Conservation (phyloP, 495 filamentous ascomycete species). For the Cercophora newfieldiana region DNA sequence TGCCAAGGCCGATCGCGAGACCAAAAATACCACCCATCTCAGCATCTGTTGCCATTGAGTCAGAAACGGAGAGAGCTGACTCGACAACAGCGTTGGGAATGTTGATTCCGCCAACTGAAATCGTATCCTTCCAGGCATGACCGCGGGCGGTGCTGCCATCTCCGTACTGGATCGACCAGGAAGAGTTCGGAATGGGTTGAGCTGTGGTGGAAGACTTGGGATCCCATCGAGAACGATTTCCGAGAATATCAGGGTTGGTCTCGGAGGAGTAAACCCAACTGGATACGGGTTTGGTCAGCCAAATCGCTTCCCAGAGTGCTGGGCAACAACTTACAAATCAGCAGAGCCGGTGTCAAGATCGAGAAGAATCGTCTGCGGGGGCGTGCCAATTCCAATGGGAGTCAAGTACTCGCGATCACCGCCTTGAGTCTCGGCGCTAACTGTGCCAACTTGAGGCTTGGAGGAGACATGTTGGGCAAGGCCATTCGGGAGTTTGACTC, state of each 20-base stretch:
- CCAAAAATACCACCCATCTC: constrained; percentile 41
- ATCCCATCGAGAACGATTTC: constrained; percentile 28
- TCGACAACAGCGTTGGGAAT: constrained; percentile 60
- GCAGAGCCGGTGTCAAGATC: constrained; percentile 76
- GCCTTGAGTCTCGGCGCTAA: constrained; percentile 17
- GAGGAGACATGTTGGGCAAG: constrained; percentile 5
- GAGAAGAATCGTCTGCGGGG: constrained; percentile 62
- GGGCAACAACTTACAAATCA: constrained; percentile 63
- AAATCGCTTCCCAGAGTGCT: neutral
- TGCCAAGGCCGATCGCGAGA: constrained; percentile 32
- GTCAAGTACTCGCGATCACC: constrained; percentile 65
- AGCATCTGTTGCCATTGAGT: constrained; percentile 27
- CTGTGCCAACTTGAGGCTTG: constrained; percentile 14
- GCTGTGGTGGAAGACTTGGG: constrained; percentile 63
- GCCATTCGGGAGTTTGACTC: constrained; percentile 7
- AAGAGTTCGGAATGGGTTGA: constrained; percentile 47
- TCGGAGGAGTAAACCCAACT: constrained; percentile 33
- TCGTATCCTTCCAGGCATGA: constrained; percentile 40
- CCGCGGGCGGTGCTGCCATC: constrained; percentile 37
- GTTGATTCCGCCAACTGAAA: constrained; percentile 47
- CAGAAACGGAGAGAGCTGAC: constrained; percentile 35
- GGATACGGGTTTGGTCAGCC: neutral
- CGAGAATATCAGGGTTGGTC: constrained; percentile 8
- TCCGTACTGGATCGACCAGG: constrained; percentile 71
- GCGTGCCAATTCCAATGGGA: constrained; percentile 65